Evolutionary conservation across 1,284 basidiomycete genomes (phyloP).

Genomic region (Lignosus rhinocerotis): DNA sequence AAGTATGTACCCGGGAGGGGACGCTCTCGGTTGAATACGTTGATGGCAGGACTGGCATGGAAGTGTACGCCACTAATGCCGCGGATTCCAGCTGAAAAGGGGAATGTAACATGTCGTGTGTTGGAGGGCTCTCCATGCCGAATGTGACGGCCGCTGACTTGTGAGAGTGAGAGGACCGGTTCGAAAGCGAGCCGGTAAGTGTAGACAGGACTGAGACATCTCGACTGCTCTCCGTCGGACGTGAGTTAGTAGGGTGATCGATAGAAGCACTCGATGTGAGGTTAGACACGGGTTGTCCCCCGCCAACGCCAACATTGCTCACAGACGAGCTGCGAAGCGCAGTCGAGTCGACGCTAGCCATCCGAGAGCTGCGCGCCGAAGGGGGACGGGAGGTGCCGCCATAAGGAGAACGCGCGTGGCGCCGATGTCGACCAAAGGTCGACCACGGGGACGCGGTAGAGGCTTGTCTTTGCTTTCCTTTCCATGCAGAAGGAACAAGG

Average conservation of each 20-base stretch:
- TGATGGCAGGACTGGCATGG: conserved; percentile 8
- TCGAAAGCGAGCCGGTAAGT: conserved; percentile 24
- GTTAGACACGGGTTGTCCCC: conserved; percentile 8
- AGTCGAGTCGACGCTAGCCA: conserved; percentile 26
- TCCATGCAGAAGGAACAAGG: conserved; percentile 8
- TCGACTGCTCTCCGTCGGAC: conserved; percentile 7
- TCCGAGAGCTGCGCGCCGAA: conserved; percentile 23
- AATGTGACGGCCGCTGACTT: conserved; percentile 23
- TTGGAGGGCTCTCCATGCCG: conserved; percentile 4
- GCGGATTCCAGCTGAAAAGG: not conserved
- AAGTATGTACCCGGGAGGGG: conserved; percentile 2
- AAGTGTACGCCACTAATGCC: conserved; percentile 1
- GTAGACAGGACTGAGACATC: conserved; percentile 6
- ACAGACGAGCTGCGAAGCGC: conserved; percentile 17
- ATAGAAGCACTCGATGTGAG: conserved; percentile 15
- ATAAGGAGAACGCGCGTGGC: conserved; percentile 11
- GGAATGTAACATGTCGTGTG: not conserved
- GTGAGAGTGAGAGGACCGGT: conserved; percentile 31
- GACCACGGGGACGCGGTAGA: conserved; percentile 40
- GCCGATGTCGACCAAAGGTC: conserved; percentile 42
- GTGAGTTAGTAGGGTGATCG: conserved; percentile 14
- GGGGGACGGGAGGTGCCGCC: conserved; percentile 7
- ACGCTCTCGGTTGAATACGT: conserved; percentile 12
- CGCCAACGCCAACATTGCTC: conserved; percentile 14
- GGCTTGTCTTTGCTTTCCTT: conserved; percentile 25